Conservation (phyloP, 192 early-diverging fungal genomes). For the Coemansia aciculifera region DNA sequence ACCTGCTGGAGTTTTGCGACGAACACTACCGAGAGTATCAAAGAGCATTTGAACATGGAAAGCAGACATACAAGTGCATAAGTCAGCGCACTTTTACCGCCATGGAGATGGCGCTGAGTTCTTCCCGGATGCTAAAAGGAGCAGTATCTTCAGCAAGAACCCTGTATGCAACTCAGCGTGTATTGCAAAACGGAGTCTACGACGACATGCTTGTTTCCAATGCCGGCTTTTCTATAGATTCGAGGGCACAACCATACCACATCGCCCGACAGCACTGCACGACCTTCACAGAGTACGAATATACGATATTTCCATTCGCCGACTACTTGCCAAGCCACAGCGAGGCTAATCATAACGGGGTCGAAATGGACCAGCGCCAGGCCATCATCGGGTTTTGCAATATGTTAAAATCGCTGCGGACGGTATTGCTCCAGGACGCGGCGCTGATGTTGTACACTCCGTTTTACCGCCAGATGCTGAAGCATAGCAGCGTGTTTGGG, state of each 20-base stretch:
- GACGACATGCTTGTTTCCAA: slow-evolving; percentile 23
- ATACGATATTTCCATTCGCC: slow-evolving; percentile 41
- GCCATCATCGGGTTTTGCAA: slow-evolving; percentile 32
- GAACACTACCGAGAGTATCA: slow-evolving; percentile 34
- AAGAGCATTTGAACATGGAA: not conserved
- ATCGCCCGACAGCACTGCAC: slow-evolving; percentile 17
- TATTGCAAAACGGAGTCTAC: slow-evolving; percentile 22
- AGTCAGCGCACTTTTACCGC: not conserved
- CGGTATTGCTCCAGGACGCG: slow-evolving; percentile 39
- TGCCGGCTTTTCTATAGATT: slow-evolving; percentile 17
- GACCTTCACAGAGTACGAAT: slow-evolving; percentile 3
- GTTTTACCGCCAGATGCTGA: slow-evolving; percentile 48
- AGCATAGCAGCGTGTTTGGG: slow-evolving; percentile 10
- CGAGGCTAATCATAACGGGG: not conserved
- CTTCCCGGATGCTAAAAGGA: slow-evolving; percentile 1
- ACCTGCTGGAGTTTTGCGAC: slow-evolving; percentile 26
- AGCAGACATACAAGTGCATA: slow-evolving; percentile 30
- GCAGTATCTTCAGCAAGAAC: slow-evolving; percentile 12
- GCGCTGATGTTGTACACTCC: slow-evolving; percentile 27
- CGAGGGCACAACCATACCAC: not conserved
- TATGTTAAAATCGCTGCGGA: slow-evolving; percentile 35
- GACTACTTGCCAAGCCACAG: slow-evolving; percentile 26
- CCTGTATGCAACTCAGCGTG: slow-evolving; percentile 18
- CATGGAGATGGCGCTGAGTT: slow-evolving; percentile 5
- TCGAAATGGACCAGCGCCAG: slow-evolving; percentile 7